A percentile compares a stretch with the other conserved stretches of the same genome.
phyloP scores from a whole-genome alignment of 2,329 filamentous ascomycete genomes.

The Shiraia sp. region DNA sequence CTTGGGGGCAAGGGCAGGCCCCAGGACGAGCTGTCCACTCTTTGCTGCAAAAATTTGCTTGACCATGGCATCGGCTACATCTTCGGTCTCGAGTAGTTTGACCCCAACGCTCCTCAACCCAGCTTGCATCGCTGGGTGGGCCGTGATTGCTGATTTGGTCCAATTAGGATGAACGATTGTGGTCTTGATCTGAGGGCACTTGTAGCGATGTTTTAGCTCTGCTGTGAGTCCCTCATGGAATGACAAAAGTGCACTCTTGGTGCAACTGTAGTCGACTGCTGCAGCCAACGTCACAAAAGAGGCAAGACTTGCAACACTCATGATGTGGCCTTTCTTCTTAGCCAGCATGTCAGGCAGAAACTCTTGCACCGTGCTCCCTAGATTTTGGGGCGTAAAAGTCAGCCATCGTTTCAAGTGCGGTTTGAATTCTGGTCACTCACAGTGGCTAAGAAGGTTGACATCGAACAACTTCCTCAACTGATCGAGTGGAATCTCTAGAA shows the following conservation, averaged over 20 bases:
- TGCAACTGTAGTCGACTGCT: slow-evolving; percentile 40
- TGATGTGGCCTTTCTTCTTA: slow-evolving; percentile 42
- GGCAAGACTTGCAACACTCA: slow-evolving; percentile 42
- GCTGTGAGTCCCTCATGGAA: slow-evolving; percentile 43
- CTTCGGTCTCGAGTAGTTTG: slow-evolving; percentile 44
- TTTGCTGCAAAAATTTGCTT: slow-evolving; percentile 48
- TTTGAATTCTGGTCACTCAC: slow-evolving; percentile 1
- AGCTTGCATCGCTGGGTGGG: slow-evolving; percentile 28
- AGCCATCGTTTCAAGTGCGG: too few species aligned
- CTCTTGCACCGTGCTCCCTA: slow-evolving; percentile 37
- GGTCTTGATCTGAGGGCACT: slow-evolving; percentile 49
- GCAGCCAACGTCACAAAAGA: slow-evolving; percentile 38
- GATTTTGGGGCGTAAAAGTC: too few species aligned
- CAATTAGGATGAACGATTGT: slow-evolving; percentile 49
- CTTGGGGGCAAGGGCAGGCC: slow-evolving; percentile 26
- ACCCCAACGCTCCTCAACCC: slow-evolving; percentile 37
- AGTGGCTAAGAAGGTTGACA: slow-evolving; percentile 43
- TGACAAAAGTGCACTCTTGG: slow-evolving; percentile 39
- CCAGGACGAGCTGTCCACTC: slow-evolving; percentile 49
- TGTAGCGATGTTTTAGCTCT: slow-evolving; percentile 49
- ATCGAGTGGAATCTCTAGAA: slow-evolving; percentile 35
- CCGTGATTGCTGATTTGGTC: slow-evolving; percentile 46
- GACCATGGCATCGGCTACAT: slow-evolving; percentile 49
- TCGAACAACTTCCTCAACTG: slow-evolving; percentile 34
- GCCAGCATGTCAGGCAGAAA: slow-evolving; percentile 44